Base-by-base conservation (phyloP, 306 rosid species). In the Pyrus pyrifolia region DNA sequence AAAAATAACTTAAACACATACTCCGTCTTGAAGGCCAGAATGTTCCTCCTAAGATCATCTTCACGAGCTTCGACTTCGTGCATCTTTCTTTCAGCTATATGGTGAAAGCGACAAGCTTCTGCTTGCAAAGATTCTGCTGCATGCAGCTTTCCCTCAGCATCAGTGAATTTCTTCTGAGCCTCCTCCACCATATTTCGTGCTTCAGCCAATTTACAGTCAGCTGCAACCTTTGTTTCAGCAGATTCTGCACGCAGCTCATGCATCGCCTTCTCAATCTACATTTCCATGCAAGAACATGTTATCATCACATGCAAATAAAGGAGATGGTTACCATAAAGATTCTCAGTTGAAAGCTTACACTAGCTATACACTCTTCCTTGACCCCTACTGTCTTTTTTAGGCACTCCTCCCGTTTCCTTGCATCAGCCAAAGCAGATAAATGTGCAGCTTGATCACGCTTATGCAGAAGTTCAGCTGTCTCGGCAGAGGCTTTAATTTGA, bases 161-260 rank as follows among this genome's bases (percentile, higher is more conserved):
- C 96, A 1, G 84, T 75, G 70, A 89, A 74, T 64, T 86, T 92
- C 75, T 78, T 87, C 33, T 91, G 88, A 9, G 97, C 92, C 74
- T 85, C 97, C 73, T 91, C 96, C 78, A 85, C 81, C 88, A 83
- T 83, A 68, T 62, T 70, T 21, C 14, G 79, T 76, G 96, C 99
- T 87, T 92, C 97, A 52, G 86, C 75, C 67, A 91, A 81, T 86
- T 88, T 89, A 82, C 91, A 79, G 71, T 92, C 96, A 62, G 99
- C 96, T 68, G 96, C 84, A 87, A 96, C 93, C 82, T 96, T 96
- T 31, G 85, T 88, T 85, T 92, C 99, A 79, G 99, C 99, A 82
- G 90, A 88, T 82, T 96, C 99, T 11, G 90, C 81, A 67, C 93
- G 99, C 90, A 91, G 83, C 85, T 92, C 99, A 40, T 84, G 93